phyloP scores from a whole-genome alignment of 169 alveolate genomes.

The Cryptosporidium andersoni region DNA sequence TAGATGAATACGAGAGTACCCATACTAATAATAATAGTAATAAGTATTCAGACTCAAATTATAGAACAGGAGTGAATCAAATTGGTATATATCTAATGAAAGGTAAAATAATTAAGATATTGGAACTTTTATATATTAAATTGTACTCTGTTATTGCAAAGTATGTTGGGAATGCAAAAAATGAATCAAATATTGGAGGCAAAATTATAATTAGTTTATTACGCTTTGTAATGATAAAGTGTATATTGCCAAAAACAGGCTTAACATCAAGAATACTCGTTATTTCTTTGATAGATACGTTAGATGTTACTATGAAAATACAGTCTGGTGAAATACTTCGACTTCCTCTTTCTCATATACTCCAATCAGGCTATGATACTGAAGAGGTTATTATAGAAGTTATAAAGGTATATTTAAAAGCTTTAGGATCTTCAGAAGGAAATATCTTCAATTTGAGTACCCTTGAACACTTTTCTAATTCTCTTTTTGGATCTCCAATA shows the following conservation, averaged over 20 bases:
- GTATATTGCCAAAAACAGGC: neutral
- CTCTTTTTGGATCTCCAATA: slow-evolving; percentile 30
- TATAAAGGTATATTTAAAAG: neutral
- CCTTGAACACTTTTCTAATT: neutral
- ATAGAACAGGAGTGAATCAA: no score
- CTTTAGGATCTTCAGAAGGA: neutral
- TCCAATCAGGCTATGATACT: slow-evolving; percentile 13
- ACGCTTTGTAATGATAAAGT: slow-evolving; percentile 1
- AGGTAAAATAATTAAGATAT: neutral
- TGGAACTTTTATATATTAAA: neutral
- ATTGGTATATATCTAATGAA: no score
- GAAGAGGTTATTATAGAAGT: neutral
- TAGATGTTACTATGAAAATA: slow-evolving; percentile 2
- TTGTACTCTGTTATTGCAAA: neutral
- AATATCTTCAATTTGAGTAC: neutral
- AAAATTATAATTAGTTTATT: slow-evolving; percentile 8
- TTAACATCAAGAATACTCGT: slow-evolving; percentile 5
- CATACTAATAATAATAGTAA: no score
- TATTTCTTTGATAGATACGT: slow-evolving; percentile 54
- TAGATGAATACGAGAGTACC: no score
- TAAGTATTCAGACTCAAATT: no score
- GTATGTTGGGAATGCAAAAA: neutral
- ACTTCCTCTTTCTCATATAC: slow-evolving; percentile 4
- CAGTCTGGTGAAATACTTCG: neutral
- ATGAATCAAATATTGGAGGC: neutral